Base-by-base conservation (phyloP, 371 early-diverging fungal genomes). In the Mortierella sp. region DNA sequence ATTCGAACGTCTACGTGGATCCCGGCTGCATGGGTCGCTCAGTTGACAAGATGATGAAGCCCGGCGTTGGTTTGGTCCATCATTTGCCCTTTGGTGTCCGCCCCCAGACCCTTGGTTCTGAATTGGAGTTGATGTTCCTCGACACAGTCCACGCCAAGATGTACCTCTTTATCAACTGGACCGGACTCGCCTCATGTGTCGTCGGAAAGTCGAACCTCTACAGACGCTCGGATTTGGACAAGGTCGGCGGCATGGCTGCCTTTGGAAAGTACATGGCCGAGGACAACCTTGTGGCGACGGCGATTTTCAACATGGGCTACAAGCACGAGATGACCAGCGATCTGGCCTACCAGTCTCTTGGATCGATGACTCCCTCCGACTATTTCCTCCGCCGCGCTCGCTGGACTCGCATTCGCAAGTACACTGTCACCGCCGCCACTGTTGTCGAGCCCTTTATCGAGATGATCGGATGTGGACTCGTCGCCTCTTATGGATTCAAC, bases 121-220 rank as follows among this genome's bases (percentile, higher is more conserved):
- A 94, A 82, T 90, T 99, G 24, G 99, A 99, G 78, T 90, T 91
- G 73, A 89, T 94, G 19, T 98, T 97, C 88, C 86, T 99, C 72
- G 93, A 95, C 82, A 95, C 97, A 24, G 94, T 94, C 71, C 99
- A 99, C 83, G 98, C 97, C 53, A 96, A 96, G 80, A 96, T 97
- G 96, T 99, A 98, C 79, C 88, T 95, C 59, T 95, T 95, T 37
- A 95, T 98, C 88, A 99, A 99, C 89, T 91, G 90, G 55, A 89
- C 96, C 3, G 95, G 92, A 21, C 84, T 96, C 19, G 96, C 95
- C 28, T 94, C 94, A 43, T 98, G 98, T 86, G 92, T 99, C 46
- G 94, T 97, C 89, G 99, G 99, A 40, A 99, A 99, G 80, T 96
- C 96, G 37, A 97, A 96, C 76, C 82, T 98, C 72, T 98, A 96